Percentiles rank a stretch among this genome's conserved stretches.
These are phyloP conservation scores for Eimeria brunetti DNA, from an alignment of 169 alveolate genomes.

Conservation along the genomic window DNA sequence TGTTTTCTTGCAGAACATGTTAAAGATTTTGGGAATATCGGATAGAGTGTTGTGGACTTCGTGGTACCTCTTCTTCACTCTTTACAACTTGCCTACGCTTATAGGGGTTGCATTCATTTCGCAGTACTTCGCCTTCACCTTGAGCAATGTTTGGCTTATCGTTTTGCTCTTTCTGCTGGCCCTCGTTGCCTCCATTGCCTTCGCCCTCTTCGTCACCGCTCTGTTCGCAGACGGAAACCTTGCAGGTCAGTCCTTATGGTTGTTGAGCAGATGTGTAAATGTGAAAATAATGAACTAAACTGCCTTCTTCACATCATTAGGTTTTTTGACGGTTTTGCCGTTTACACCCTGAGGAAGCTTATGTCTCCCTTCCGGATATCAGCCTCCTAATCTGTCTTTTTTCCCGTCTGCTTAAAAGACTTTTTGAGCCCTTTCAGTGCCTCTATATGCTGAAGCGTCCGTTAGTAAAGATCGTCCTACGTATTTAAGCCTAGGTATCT, in stretches of 20 bases:
- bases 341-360: neutral
- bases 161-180: neutral
- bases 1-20: slow-evolving; percentile 51
- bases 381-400: neutral
- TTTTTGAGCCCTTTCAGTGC: neutral
- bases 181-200: slow-evolving; percentile 36
- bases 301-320: neutral
- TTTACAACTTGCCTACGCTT: slow-evolving; percentile 59
- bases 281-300: neutral
- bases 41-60: slow-evolving; percentile 56
- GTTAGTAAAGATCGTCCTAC: neutral
- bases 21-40: slow-evolving; percentile 53
- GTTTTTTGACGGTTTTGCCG: neutral
- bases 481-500: neutral
- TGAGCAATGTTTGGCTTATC: slow-evolving; percentile 42
- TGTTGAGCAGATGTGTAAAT: too few relatives aligned
- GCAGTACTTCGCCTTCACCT: slow-evolving; percentile 9
- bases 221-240: slow-evolving; percentile 50
- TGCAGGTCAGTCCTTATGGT: neutral
- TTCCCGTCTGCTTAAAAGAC: neutral
- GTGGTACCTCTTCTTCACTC: slow-evolving; percentile 54
- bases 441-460: neutral
- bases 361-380: neutral
- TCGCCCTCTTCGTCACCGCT: slow-evolving; percentile 56
- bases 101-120: slow-evolving; percentile 2